Base-by-base conservation (phyloP, 306 rosid species). In the Gynostemma pentaphyllum region DNA sequence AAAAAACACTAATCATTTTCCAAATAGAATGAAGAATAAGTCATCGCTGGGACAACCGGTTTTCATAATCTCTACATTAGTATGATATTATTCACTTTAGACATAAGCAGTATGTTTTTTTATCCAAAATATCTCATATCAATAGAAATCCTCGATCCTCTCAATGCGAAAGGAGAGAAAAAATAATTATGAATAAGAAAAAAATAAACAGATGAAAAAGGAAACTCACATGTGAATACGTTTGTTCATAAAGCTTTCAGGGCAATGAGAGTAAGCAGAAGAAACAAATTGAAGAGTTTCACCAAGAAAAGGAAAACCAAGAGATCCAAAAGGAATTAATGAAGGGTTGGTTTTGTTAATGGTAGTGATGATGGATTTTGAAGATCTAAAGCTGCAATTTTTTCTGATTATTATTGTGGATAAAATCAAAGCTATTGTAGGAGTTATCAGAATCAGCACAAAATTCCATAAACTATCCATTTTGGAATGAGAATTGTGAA, bases 281-380 rank as follows among this genome's bases (percentile, higher is more conserved):
- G 94, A 75, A 67, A 92, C 81, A 2, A 88, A 84, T 39, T 86
- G 94, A 46, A 87, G 72, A 2, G 99, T 92, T 76, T 92, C 99
- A 1, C 99, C 99, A 45, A 92, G 72, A 10, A 92, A 70, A 16
- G 96, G 96, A 0, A 92, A 63, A 0, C 99, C 99, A 1, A 83
- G 68, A 67, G 70, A 84, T 8, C 99, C 99, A 28, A 90, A 95
- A 7, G 99, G 99, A 22, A 39, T n/a, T n/a, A n/a, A 47, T 4
- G 47, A 37, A 60, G 65, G 19, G 8, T 34, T 34, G 63, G 27
- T 5, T 22, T 42, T 27, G 42, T 0, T 16, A 29, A 36, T 19
- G 46, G 27, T 5, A n/a, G 63, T 27, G 42, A 1, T 16, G 46
- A 36, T 19, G 46, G 64, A 24, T 27, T 50, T 50, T 4, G 56